Evolutionary conservation across 306 rosid species (phyloP).

Genomic region (Acacia confusa): DNA sequence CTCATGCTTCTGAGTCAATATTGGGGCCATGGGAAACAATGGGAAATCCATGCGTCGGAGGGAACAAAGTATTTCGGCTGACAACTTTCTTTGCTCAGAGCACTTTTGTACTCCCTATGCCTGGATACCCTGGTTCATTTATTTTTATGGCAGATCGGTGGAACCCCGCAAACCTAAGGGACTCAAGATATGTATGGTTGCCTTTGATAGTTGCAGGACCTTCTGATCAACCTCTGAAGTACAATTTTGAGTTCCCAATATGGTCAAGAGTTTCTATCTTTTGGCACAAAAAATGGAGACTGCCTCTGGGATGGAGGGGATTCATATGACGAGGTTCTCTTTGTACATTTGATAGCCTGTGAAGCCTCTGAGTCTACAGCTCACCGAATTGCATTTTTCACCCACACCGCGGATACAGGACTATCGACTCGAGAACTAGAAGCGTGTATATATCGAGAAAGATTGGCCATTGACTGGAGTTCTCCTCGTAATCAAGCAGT

Average conservation of each 20-base stretch:
- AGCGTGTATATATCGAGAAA: slow-evolving; percentile 7
- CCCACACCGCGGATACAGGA: slow-evolving; percentile 8
- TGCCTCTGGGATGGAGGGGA: slow-evolving; percentile 71
- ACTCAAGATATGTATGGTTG: slow-evolving; percentile 92
- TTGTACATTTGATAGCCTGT: slow-evolving; percentile 33
- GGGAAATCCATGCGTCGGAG: slow-evolving; percentile 91
- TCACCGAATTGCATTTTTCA: slow-evolving; percentile 28
- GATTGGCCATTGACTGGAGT: background rate
- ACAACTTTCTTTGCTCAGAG: slow-evolving; percentile 86
- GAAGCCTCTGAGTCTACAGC: slow-evolving; percentile 33
- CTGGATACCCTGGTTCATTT: slow-evolving; percentile 57
- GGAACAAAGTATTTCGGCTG: slow-evolving; percentile 65
- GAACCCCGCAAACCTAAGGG: slow-evolving; percentile 83
- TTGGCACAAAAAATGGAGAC: slow-evolving; percentile 94
- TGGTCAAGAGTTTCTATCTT: slow-evolving; percentile 88
- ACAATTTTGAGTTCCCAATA: slow-evolving; percentile 68
- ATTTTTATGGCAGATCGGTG: slow-evolving; percentile 93
- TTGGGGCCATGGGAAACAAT: slow-evolving; percentile 92
- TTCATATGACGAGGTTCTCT: slow-evolving; percentile 31
- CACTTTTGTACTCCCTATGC: slow-evolving; percentile 76
- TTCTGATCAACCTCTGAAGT: slow-evolving; percentile 64
- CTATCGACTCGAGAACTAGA: slow-evolving; percentile 31
- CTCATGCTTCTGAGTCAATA: slow-evolving; percentile 81
- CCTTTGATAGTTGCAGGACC: slow-evolving; percentile 84
- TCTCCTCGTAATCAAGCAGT: slow-evolving; percentile 5